phyloP scores from a whole-genome alignment of 2,329 filamentous ascomycete genomes.

The Trichoderma simmonsii region DNA sequence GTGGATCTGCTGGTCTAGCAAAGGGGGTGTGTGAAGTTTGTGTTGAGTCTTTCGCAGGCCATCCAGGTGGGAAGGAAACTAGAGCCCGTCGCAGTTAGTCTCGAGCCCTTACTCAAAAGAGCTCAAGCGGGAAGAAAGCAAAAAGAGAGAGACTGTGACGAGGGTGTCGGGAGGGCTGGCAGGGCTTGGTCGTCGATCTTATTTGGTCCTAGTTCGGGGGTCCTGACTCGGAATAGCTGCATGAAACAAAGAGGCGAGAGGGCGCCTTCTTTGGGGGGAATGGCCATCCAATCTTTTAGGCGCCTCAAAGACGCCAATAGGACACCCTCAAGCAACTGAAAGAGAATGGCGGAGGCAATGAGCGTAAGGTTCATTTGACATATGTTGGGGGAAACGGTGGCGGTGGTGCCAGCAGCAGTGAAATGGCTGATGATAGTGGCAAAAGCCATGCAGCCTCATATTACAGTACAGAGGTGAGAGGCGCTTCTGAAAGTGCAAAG shows the following conservation, averaged over 20 bases:
- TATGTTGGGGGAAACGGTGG: background rate
- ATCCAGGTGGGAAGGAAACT: background rate
- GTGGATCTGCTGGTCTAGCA: background rate
- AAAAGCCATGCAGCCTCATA: background rate
- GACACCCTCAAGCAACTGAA: background rate
- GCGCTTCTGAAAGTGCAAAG: background rate
- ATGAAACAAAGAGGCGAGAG: constrained; percentile 2
- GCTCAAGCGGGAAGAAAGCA: background rate
- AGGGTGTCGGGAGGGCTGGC: background rate
- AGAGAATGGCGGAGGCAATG: background rate
- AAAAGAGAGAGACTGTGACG: background rate
- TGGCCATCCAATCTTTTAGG: background rate
- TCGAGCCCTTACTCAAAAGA: background rate
- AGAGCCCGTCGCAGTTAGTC: background rate
- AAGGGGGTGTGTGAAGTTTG: background rate
- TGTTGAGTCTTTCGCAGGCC: background rate
- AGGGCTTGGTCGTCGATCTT: constrained; percentile 12
- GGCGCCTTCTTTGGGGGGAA: constrained; percentile 1
- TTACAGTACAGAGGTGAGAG: background rate
- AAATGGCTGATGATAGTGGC: background rate
- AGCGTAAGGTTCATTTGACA: background rate
- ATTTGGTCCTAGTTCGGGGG: constrained; percentile 13
- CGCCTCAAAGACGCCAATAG: background rate
- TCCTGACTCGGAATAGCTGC: constrained; percentile 15
- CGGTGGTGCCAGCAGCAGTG: background rate